These are phyloP conservation scores for Tolypocladium album DNA, from an alignment of 2,329 filamentous ascomycete species.

Conservation along the genomic window DNA sequence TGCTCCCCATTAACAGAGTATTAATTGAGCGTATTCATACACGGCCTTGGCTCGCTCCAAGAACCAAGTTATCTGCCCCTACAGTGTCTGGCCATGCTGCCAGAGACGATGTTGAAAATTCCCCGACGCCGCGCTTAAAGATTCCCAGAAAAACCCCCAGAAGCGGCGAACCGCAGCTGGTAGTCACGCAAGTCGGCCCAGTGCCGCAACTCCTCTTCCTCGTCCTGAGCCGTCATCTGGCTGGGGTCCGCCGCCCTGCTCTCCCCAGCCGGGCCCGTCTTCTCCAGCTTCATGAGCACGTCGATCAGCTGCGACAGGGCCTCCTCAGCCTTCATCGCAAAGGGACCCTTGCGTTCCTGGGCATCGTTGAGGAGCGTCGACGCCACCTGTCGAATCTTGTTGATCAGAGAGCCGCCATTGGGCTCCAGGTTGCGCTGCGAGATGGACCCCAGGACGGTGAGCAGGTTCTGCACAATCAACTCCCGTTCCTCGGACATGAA, in stretches of 20 bases:
- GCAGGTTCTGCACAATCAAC: conserved; percentile 68
- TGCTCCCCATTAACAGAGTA: not conserved
- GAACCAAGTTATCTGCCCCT: not conserved
- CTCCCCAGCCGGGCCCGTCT: conserved; percentile 33
- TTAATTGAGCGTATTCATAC: not conserved
- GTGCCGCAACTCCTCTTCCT: conserved; percentile 63
- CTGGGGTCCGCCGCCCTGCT: conserved; percentile 17
- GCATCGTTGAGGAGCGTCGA: conserved; percentile 61
- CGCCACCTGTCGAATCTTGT: conserved; percentile 77
- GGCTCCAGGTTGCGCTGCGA: conserved; percentile 77
- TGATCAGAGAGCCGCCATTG: conserved; percentile 55
- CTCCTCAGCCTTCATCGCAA: conserved; percentile 52
- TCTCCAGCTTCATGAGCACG: conserved; percentile 64
- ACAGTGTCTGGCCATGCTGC: not conserved
- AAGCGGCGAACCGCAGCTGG: conserved; percentile 60
- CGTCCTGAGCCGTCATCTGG: conserved; percentile 44
- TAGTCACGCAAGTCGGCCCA: conserved; percentile 76
- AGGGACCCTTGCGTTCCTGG: conserved; percentile 37
- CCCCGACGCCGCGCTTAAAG: conserved; percentile 5
- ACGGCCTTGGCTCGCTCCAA: not conserved
- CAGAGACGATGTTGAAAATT: not conserved
- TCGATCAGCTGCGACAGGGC: conserved; percentile 64
- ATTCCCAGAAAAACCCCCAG: conserved; percentile 40
- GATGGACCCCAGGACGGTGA: conserved; percentile 64
- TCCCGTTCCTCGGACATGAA: conserved; percentile 68